These are phyloP conservation scores for Rubia peregrina DNA, from an alignment of 305 asterid species.

Conservation along the genomic window DNA sequence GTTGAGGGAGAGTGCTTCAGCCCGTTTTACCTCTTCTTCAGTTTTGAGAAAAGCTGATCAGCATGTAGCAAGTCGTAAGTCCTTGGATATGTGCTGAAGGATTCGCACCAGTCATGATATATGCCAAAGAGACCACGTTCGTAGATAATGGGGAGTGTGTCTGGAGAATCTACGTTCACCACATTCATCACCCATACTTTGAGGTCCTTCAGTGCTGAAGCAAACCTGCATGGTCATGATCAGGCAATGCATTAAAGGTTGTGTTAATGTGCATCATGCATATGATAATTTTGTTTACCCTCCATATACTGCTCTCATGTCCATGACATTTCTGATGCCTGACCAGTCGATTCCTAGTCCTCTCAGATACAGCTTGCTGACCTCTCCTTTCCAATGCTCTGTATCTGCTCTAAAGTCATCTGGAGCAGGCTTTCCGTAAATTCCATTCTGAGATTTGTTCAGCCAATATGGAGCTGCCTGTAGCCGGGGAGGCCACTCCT, in stretches of 20 bases:
- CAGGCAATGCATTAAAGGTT: not conserved
- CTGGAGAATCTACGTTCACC: slow-evolving; percentile 72
- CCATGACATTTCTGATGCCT: slow-evolving; percentile 76
- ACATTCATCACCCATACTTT: slow-evolving; percentile 88
- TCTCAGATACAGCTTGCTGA: slow-evolving; percentile 48
- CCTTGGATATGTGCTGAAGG: slow-evolving; percentile 90
- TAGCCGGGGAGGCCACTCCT: slow-evolving; percentile 74
- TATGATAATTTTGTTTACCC: slow-evolving; percentile 41
- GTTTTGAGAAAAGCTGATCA: slow-evolving; percentile 74
- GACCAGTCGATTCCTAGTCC: slow-evolving; percentile 78
- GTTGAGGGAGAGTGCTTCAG: not conserved
- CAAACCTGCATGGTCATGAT: slow-evolving; percentile 49
- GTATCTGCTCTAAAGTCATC: slow-evolving; percentile 69
- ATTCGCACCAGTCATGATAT: slow-evolving; percentile 94
- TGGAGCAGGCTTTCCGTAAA: slow-evolving; percentile 79
- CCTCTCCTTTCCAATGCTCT: slow-evolving; percentile 59
- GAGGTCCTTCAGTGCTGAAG: slow-evolving; percentile 78
- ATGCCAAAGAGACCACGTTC: slow-evolving; percentile 87
- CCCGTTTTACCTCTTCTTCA: slow-evolving; percentile 49
- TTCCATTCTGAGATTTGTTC: slow-evolving; percentile 55
- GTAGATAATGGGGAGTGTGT: slow-evolving; percentile 82
- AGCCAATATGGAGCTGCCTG: slow-evolving; percentile 74
- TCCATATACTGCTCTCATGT: slow-evolving; percentile 92
- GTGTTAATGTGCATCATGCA: not conserved
- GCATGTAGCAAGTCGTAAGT: slow-evolving; percentile 85